Evolutionary conservation across 495 filamentous ascomycete genomes (phyloP).

Genomic region (Pseudoneurospora amorphoporcata): DNA sequence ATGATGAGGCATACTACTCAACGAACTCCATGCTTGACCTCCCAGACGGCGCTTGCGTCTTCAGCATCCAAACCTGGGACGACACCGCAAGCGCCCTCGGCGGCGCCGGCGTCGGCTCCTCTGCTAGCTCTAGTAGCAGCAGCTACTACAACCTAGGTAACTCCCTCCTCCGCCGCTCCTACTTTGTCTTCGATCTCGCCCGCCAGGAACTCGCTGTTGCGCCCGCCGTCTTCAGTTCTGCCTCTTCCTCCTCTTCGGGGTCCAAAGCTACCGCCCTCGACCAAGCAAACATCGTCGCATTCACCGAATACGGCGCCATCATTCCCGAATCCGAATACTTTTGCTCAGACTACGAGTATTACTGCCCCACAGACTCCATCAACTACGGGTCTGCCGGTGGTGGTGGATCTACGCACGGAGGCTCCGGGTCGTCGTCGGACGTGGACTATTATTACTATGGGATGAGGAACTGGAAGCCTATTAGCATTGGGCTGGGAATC

Average conservation of each 20-base stretch:
- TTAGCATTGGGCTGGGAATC: neutral
- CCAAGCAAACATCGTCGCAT: slow-evolving; percentile 20
- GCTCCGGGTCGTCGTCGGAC: neutral
- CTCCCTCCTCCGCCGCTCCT: slow-evolving; percentile 73
- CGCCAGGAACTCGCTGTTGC: slow-evolving; percentile 72
- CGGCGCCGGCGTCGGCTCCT: neutral
- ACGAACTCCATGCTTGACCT: neutral
- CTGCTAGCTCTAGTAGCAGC: slow-evolving; percentile 30
- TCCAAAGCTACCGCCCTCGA: neutral
- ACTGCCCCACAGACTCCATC: neutral
- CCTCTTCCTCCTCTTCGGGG: slow-evolving; percentile 28
- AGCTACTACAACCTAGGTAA: slow-evolving; percentile 61
- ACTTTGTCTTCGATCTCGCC: slow-evolving; percentile 71
- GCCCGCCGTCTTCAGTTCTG: slow-evolving; percentile 59
- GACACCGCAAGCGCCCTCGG: neutral
- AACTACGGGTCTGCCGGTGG: neutral
- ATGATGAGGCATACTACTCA: slow-evolving; percentile 3
- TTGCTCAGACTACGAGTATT: neutral
- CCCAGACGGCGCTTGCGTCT: slow-evolving; percentile 38
- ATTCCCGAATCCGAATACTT: slow-evolving; percentile 17
- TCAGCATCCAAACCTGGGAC: slow-evolving; percentile 45
- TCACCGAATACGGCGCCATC: slow-evolving; percentile 15
- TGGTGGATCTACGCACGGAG: neutral
- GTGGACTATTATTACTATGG: neutral
- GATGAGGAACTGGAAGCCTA: neutral